A percentile compares a stretch with the other conserved stretches of the same genome.
Conservation (phyloP, 2,329 filamentous ascomycete genomes). For the Colletotrichum musae region DNA sequence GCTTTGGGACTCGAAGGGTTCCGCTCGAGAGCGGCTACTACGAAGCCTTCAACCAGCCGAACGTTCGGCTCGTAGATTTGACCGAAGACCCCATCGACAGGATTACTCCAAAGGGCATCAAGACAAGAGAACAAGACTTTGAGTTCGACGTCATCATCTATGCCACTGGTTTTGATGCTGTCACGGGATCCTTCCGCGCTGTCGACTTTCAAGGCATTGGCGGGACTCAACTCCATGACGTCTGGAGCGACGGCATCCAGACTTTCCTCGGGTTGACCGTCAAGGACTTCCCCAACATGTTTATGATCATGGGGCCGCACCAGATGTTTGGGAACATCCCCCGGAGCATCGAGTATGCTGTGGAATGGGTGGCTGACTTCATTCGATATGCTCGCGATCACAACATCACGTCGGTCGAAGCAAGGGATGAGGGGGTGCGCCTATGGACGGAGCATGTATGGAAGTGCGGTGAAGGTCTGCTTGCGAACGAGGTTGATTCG, state of each 20-base stretch:
- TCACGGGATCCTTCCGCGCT: conserved; percentile 47
- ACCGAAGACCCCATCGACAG: conserved; percentile 64
- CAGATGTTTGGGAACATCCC: conserved; percentile 60
- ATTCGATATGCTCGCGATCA: conserved; percentile 51
- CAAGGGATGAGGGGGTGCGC: conserved; percentile 55
- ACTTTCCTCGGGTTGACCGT: conserved; percentile 60
- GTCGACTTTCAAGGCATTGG: conserved; percentile 52
- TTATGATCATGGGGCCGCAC: conserved; percentile 60
- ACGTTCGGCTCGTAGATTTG: conserved; percentile 74
- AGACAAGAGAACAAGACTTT: conserved; percentile 63
- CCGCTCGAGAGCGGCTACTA: conserved; percentile 74
- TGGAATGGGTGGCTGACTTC: conserved; percentile 54
- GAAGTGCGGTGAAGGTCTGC: conserved; percentile 58
- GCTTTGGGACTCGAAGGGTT: conserved; percentile 56
- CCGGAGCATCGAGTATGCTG: conserved; percentile 58
- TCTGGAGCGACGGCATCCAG: conserved; percentile 52
- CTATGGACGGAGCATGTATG: conserved; percentile 65
- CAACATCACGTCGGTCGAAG: conserved; percentile 54
- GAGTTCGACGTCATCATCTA: conserved; percentile 53
- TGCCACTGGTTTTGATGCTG: conserved; percentile 43
- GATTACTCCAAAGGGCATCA: conserved; percentile 59
- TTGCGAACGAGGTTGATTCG: conserved; percentile 64
- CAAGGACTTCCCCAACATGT: conserved; percentile 63
- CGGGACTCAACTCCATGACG: conserved; percentile 37
- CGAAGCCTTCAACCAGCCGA: conserved; percentile 68